Conservation (phyloP, 2,329 filamentous ascomycete species). For the Drechslera avenae region DNA sequence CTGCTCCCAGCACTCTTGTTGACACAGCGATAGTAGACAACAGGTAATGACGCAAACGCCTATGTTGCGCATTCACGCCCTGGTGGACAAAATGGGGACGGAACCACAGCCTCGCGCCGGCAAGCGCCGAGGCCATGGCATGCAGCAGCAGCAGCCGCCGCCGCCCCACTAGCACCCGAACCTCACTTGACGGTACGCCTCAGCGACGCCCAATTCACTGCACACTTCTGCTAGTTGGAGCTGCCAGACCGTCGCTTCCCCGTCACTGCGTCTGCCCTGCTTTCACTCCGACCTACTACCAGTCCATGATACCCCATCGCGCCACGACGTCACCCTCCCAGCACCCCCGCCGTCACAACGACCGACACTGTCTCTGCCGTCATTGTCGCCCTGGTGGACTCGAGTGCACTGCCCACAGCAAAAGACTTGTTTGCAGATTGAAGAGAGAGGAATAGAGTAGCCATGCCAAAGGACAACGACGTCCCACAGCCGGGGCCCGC, state of each 20-base stretch:
- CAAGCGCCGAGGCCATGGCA: conserved; percentile 24
- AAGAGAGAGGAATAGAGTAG: not conserved
- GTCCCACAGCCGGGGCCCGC: conserved; percentile 92
- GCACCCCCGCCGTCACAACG: conserved; percentile 42
- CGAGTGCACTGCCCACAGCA: not conserved
- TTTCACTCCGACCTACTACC: conserved; percentile 9
- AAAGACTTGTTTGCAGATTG: not conserved
- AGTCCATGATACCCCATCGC: conserved; percentile 26
- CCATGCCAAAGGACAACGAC: conserved; percentile 59
- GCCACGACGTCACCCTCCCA: conserved; percentile 37
- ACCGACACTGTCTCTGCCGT: conserved; percentile 20
- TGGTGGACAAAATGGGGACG: not conserved
- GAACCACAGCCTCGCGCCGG: conserved; percentile 10
- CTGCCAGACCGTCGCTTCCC: not conserved
- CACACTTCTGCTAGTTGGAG: conserved; percentile 15
- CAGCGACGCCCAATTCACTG: conserved; percentile 15
- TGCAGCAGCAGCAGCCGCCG: conserved; percentile 12
- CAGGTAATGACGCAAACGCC: conserved; percentile 21
- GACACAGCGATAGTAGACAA: not conserved
- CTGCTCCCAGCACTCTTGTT: not conserved
- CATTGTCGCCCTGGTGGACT: conserved; percentile 7
- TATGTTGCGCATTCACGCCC: conserved; percentile 9
- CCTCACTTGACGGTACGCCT: conserved; percentile 9
- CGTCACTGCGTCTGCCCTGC: conserved; percentile 1
- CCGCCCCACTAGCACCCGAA: conserved; percentile 12